Percentiles rank a stretch among this genome's conserved stretches.
Conservation (phyloP, 345 rosid species). For the Anastatica hierochuntica region DNA sequence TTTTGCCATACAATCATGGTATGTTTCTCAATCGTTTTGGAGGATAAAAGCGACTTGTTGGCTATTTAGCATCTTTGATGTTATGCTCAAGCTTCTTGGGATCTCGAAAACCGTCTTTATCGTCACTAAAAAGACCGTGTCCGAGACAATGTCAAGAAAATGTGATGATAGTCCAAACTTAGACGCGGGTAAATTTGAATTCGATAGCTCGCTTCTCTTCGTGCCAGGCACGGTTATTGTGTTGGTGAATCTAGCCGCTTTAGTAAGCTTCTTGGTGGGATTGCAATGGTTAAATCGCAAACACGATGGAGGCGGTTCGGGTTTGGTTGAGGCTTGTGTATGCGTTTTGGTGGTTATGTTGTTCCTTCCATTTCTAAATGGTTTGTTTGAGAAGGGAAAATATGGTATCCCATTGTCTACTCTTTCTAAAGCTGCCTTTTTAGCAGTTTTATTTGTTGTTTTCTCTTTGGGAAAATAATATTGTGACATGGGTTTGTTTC, state of each 20-base stretch:
- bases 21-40: neutral
- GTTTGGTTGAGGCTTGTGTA: slow-evolving; percentile 30
- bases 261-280: slow-evolving; percentile 15
- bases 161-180: neutral
- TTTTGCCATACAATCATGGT: neutral
- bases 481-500: neutral
- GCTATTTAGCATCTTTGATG: slow-evolving; percentile 30
- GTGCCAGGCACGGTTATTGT: slow-evolving; percentile 44
- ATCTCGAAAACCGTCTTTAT: slow-evolving; percentile 38
- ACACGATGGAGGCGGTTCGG: slow-evolving; percentile 9
- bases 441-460: slow-evolving; percentile 26
- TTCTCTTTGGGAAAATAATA: slow-evolving; percentile 4
- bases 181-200: slow-evolving; percentile 24
- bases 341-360: slow-evolving; percentile 31
- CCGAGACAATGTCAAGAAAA: neutral
- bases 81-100: slow-evolving; percentile 35
- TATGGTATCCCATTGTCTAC: slow-evolving; percentile 52
- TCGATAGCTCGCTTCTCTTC: slow-evolving; percentile 36
- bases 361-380: slow-evolving; percentile 43
- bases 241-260: slow-evolving; percentile 34
- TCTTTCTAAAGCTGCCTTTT: slow-evolving; percentile 31
- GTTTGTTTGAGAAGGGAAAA: slow-evolving; percentile 44
- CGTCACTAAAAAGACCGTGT: slow-evolving; percentile 41
- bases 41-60: slow-evolving; percentile 19
- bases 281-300: neutral